Conservation (phyloP, 176 grass and related monocot genomes). For the Oryza nivara region DNA sequence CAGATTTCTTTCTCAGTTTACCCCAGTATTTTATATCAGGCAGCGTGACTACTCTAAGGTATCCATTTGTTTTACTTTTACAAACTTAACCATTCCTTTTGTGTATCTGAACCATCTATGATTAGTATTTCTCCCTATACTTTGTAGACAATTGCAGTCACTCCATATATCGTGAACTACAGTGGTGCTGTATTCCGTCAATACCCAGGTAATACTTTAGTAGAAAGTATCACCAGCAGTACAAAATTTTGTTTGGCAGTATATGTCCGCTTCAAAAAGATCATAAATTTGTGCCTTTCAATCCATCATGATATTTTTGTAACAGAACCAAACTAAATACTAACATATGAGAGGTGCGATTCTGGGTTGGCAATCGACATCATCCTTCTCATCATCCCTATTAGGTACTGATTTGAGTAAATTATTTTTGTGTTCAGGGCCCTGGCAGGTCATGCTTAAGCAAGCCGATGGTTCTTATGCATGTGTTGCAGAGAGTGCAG, state of each 20-base stretch:
- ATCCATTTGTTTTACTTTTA: conserved; percentile 30
- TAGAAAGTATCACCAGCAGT: not conserved
- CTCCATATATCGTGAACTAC: conserved; percentile 93
- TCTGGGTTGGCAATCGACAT: not conserved
- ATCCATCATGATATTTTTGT: not conserved
- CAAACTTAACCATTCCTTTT: conserved; percentile 29
- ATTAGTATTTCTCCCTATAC: conserved; percentile 27
- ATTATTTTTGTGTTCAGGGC: conserved; percentile 61
- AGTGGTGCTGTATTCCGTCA: conserved; percentile 89
- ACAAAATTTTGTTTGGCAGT: not conserved
- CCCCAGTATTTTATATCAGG: conserved; percentile 94
- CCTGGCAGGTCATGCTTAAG: conserved; percentile 98
- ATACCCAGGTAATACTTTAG: conserved; percentile 75
- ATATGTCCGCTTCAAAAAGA: conserved; percentile 1
- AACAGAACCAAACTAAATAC: not conserved
- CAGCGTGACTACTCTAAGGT: conserved; percentile 98
- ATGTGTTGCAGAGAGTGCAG: conserved; percentile 86
- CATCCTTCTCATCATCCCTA: not conserved
- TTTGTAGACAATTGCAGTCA: conserved; percentile 77
- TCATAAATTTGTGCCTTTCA: not conserved
- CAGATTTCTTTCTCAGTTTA: conserved; percentile 92
- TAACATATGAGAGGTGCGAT: not conserved
- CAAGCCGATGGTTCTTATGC: conserved; percentile 89
- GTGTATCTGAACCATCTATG: conserved; percentile 35
- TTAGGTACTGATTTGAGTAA: conserved; percentile 11